A percentile compares a stretch with the other conserved stretches of the same genome.
Conservation (phyloP, 2,329 filamentous ascomycete genomes). For the Xylaria sp. region DNA sequence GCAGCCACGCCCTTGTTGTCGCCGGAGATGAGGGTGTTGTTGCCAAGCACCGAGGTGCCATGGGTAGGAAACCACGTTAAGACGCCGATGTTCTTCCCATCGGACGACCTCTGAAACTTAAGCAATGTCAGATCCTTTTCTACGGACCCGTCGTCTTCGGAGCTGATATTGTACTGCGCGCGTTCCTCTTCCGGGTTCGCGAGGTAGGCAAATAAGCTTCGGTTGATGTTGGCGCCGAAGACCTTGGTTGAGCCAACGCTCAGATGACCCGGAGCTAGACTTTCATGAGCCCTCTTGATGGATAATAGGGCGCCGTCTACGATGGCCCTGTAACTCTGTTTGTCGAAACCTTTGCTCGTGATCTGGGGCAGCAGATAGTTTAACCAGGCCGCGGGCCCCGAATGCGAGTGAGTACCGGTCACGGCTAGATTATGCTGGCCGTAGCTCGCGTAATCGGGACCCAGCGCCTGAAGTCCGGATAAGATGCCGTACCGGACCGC, state of each 20-base stretch:
- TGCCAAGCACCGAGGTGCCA: slow-evolving; percentile 88
- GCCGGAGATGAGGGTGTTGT: slow-evolving; percentile 91
- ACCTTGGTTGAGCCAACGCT: slow-evolving; percentile 74
- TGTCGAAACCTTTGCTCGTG: slow-evolving; percentile 85
- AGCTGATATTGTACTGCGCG: slow-evolving; percentile 68
- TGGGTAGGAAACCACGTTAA: slow-evolving; percentile 94
- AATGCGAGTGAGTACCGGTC: slow-evolving; percentile 92
- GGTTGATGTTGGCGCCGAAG: slow-evolving; percentile 83
- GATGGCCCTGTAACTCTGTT: slow-evolving; percentile 88
- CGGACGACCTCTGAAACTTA: slow-evolving; percentile 78
- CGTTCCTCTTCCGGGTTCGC: slow-evolving; percentile 85
- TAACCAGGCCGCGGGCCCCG: slow-evolving; percentile 90
- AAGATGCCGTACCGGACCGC: slow-evolving; percentile 89
- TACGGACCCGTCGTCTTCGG: slow-evolving; percentile 64
- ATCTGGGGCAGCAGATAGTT: slow-evolving; percentile 95
- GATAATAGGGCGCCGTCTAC: slow-evolving; percentile 87
- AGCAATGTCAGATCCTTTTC: slow-evolving; percentile 84
- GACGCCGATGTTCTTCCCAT: slow-evolving; percentile 81
- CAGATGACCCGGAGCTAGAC: slow-evolving; percentile 62
- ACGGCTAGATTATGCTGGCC: slow-evolving; percentile 84
- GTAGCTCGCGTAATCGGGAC: slow-evolving; percentile 79
- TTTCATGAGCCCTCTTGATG: slow-evolving; percentile 82
- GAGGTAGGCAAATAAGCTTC: slow-evolving; percentile 88
- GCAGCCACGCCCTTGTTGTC: slow-evolving; percentile 97
- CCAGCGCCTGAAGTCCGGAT: slow-evolving; percentile 75